phyloP scores from a whole-genome alignment of 2,329 filamentous ascomycete species.

The Apiospora arundinis region DNA sequence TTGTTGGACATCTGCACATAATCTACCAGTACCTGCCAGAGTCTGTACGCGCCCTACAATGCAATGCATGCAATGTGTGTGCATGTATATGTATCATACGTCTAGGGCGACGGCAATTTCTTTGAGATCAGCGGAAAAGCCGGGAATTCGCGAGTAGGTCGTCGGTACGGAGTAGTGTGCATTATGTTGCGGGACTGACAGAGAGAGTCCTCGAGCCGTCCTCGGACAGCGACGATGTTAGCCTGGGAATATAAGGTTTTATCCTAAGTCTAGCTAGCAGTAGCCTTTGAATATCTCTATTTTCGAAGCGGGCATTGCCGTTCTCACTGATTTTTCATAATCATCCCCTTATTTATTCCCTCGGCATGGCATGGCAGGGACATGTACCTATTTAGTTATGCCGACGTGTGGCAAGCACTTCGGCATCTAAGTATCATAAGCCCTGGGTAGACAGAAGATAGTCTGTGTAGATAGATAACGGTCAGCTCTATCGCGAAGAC shows the following conservation, averaged over 20 bases:
- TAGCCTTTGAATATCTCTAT: conserved; percentile 13
- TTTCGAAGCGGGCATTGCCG: neutral
- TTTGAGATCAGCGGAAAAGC: neutral
- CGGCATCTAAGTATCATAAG: too few species aligned
- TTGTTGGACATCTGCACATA: conserved; percentile 3
- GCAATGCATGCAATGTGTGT: conserved; percentile 1
- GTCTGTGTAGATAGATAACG: neutral
- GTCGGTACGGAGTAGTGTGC: neutral
- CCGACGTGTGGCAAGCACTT: neutral
- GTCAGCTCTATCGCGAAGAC: neutral
- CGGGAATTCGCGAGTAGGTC: neutral
- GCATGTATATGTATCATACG: neutral
- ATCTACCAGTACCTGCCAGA: conserved; percentile 1
- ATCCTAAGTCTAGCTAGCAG: conserved; percentile 6
- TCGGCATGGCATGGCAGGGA: neutral
- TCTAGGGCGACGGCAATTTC: neutral
- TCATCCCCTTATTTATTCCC: too few species aligned
- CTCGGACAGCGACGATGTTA: neutral
- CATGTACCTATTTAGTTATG: neutral
- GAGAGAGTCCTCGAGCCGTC: neutral
- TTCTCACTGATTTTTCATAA: too few species aligned
- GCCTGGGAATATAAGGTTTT: conserved; percentile 9
- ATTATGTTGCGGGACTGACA: neutral
- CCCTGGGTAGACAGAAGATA: neutral
- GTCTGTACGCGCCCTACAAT: conserved; percentile 17